phyloP scores from a whole-genome alignment of 345 rosid species.

The Salix caprea region DNA sequence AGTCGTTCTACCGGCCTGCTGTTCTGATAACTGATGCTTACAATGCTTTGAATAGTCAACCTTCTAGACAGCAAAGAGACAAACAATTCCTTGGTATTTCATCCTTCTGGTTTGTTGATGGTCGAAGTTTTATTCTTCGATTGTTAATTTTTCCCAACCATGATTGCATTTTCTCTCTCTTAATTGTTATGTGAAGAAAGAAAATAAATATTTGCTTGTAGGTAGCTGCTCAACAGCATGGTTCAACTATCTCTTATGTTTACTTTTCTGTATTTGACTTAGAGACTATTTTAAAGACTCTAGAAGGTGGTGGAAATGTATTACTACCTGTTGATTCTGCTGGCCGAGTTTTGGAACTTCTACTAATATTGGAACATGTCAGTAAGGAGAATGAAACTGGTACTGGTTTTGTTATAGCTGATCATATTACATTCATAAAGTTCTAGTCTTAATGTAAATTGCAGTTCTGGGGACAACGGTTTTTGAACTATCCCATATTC shows the following conservation, averaged over 20 bases:
- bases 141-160: too few species aligned
- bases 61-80: constrained; percentile 80
- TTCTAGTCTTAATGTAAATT: constrained; percentile 31
- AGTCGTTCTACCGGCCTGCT: constrained; percentile 91
- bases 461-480: constrained; percentile 71
- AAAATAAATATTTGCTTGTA: background rate
- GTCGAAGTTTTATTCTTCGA: background rate
- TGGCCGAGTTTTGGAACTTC: constrained; percentile 88
- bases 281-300: constrained; percentile 66
- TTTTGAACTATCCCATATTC: constrained; percentile 70
- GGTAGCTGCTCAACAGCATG: too few species aligned
- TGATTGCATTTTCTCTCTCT: too few species aligned
- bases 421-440: constrained; percentile 12
- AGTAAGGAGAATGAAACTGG: constrained; percentile 11
- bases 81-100: constrained; percentile 63
- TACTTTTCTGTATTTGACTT: background rate
- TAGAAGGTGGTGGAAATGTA: constrained; percentile 83
- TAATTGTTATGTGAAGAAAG: too few species aligned
- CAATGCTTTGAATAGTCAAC: constrained; percentile 81
- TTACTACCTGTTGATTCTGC: constrained; percentile 87
- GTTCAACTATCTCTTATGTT: background rate
- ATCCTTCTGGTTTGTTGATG: constrained; percentile 11
- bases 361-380: constrained; percentile 88
- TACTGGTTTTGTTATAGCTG: constrained; percentile 4
- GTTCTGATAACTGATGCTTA: constrained; percentile 93